Evolutionary conservation across 768 basidiomycete genomes (phyloP).

Genomic region (Paxillus rubicundulus): DNA sequence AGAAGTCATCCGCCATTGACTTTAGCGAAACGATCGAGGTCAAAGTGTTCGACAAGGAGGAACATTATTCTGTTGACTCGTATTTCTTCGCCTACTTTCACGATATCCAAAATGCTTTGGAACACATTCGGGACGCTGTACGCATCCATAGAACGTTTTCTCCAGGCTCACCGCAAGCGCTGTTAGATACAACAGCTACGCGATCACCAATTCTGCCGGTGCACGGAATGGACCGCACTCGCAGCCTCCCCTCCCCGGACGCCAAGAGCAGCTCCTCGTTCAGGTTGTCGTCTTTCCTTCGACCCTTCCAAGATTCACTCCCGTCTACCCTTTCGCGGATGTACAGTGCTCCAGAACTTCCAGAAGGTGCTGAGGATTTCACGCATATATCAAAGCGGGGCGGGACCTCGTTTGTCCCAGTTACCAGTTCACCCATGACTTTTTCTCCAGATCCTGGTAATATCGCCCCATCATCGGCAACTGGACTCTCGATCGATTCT

Average conservation of each 20-base stretch:
- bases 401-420: slow-evolving; percentile 56
- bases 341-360: slow-evolving; percentile 31
- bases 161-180: slow-evolving; percentile 21
- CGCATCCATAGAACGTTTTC: slow-evolving; percentile 46
- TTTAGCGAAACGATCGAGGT: slow-evolving; percentile 97
- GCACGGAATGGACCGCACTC: slow-evolving; percentile 40
- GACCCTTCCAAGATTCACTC: slow-evolving; percentile 62
- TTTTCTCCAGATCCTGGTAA: slow-evolving; percentile 14
- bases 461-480: slow-evolving; percentile 6
- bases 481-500: slow-evolving; percentile 23
- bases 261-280: slow-evolving; percentile 47
- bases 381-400: slow-evolving; percentile 64
- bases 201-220: slow-evolving; percentile 30
- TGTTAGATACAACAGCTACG: slow-evolving; percentile 61
- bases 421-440: slow-evolving; percentile 43
- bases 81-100: slow-evolving; percentile 97
- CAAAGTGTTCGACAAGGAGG: slow-evolving; percentile 80
- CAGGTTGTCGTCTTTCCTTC: slow-evolving; percentile 60
- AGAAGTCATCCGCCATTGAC: slow-evolving; percentile 85
- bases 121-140: slow-evolving; percentile 78
- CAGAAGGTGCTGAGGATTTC: slow-evolving; percentile 56
- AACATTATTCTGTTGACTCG: slow-evolving; percentile 76
- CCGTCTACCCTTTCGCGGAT: slow-evolving; percentile 38
- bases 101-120: slow-evolving; percentile 71
- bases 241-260: slow-evolving; percentile 36